These are phyloP conservation scores for Pochonia chlamydosporia DNA, from an alignment of 2,329 filamentous ascomycete genomes.

Conservation along the genomic window DNA sequence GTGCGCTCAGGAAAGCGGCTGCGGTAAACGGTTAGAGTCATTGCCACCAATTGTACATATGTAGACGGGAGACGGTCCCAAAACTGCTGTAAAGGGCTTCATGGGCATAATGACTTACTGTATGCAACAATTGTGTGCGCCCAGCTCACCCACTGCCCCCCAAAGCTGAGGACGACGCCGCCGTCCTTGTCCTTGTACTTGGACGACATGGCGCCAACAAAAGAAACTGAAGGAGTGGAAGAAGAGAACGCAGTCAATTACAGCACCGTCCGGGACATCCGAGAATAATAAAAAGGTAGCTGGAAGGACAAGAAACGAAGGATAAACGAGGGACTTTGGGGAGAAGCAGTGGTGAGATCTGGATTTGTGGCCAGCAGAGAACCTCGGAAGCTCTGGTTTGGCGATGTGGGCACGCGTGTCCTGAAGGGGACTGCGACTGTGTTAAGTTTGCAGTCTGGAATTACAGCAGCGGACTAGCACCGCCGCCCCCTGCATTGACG, in stretches of 20 bases:
- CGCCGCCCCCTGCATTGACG: too few relatives aligned
- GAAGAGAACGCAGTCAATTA: conserved; percentile 11
- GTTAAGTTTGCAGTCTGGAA: too few relatives aligned
- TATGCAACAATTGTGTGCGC: conserved; percentile 81
- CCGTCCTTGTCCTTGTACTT: conserved; percentile 61
- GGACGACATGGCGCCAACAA: conserved; percentile 24
- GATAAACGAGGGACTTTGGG: neutral
- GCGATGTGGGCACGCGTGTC: conserved; percentile 7
- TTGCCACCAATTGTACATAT: neutral
- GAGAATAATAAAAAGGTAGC: conserved; percentile 10
- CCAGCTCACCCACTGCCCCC: conserved; percentile 87
- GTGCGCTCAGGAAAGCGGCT: conserved; percentile 82
- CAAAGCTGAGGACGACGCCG: conserved; percentile 59
- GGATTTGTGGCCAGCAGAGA: conserved; percentile 1
- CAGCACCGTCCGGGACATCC: conserved; percentile 26
- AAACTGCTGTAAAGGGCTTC: neutral
- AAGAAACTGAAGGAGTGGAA: conserved; percentile 14
- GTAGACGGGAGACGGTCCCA: neutral
- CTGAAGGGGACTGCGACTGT: too few relatives aligned
- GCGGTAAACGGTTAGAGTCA: conserved; percentile 15
- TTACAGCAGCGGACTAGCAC: too few relatives aligned
- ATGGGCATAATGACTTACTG: conserved; percentile 41
- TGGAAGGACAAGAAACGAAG: conserved; percentile 4
- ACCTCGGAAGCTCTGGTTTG: conserved; percentile 13
- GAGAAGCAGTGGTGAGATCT: conserved; percentile 6